phyloP scores from a whole-genome alignment of 2,329 filamentous ascomycete species.

The Aspergillus caelatus region DNA sequence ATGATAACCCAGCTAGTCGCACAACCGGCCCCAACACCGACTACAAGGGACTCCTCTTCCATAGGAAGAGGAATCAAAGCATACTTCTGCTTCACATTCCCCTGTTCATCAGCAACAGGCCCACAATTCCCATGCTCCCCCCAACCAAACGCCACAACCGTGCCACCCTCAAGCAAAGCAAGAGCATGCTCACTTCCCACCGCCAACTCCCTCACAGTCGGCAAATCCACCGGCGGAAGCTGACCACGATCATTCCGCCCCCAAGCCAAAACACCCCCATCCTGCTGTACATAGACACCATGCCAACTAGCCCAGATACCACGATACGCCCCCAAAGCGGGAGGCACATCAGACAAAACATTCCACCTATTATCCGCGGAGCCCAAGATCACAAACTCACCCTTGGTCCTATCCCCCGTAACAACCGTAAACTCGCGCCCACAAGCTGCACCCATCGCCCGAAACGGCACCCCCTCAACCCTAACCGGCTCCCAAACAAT shows the following conservation, averaged over 20 bases:
- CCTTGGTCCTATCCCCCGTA: slow-evolving; percentile 56
- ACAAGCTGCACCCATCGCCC: slow-evolving; percentile 69
- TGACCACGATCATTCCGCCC: slow-evolving; percentile 86
- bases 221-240: slow-evolving; percentile 66
- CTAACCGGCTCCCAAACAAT: slow-evolving; percentile 63
- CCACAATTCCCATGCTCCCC: slow-evolving; percentile 98
- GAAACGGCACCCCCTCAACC: slow-evolving; percentile 63
- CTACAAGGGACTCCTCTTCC: slow-evolving; percentile 55
- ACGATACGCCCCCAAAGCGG: slow-evolving; percentile 59
- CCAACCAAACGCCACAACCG: slow-evolving; percentile 90
- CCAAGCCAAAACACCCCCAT: slow-evolving; percentile 71
- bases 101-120: slow-evolving; percentile 60
- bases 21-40: slow-evolving; percentile 77
- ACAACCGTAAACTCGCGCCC: slow-evolving; percentile 86
- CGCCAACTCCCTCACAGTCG: slow-evolving; percentile 65
- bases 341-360: slow-evolving; percentile 64
- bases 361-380: slow-evolving; percentile 68
- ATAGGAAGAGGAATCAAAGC: slow-evolving; percentile 67
- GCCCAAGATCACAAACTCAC: slow-evolving; percentile 69
- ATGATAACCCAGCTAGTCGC: slow-evolving; percentile 78
- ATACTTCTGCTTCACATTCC: slow-evolving; percentile 70
- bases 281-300: slow-evolving; percentile 70
- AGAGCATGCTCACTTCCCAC: slow-evolving; percentile 90
- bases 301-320: slow-evolving; percentile 80
- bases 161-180: slow-evolving; percentile 65